A percentile compares a stretch with the other conserved stretches of the same genome.
Conservation (phyloP, 768 basidiomycete species). For the Mycena albidolilacea region DNA sequence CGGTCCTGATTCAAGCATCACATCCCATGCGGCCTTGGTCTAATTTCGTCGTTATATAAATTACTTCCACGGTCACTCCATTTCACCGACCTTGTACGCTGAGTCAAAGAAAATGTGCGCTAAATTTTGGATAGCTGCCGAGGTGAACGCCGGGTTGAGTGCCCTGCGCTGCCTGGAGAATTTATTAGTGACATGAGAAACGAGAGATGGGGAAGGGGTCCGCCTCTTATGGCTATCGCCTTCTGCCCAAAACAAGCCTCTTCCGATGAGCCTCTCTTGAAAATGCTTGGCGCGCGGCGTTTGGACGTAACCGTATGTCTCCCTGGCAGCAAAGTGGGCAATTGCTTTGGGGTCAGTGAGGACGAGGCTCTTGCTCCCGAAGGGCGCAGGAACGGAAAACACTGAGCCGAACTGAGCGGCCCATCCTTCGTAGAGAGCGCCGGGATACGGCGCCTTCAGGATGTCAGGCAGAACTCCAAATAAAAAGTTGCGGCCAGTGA, state of each 20-base stretch:
- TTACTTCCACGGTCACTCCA: too few relatives aligned
- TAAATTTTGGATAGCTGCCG: conserved; percentile 10
- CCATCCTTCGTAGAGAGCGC: conserved; percentile 62
- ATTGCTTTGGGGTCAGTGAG: conserved; percentile 50
- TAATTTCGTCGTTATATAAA: background rate
- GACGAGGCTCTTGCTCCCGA: conserved; percentile 54
- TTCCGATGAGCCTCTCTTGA: conserved; percentile 42
- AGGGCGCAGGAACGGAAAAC: conserved; percentile 53
- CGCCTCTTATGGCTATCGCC: conserved; percentile 52
- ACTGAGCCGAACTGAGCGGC: conserved; percentile 62
- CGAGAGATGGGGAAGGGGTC: background rate
- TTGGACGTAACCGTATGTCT: conserved; percentile 62
- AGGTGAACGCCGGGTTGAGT: conserved; percentile 20
- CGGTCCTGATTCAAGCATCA: conserved; percentile 13
- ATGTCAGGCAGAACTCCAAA: conserved; percentile 56
- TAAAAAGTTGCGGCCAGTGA: conserved; percentile 50
- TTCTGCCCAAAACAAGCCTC: conserved; percentile 52
- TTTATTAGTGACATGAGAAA: background rate
- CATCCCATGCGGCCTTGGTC: conserved; percentile 28
- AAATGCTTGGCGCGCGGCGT: conserved; percentile 48
- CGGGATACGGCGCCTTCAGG: conserved; percentile 47
- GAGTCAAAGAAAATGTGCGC: conserved; percentile 27
- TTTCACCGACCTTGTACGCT: conserved; percentile 12
- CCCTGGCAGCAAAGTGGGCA: conserved; percentile 65
- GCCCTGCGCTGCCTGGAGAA: conserved; percentile 18